Evolutionary conservation across 345 rosid genomes (phyloP), one percentile per base, ranked within the genome.

Genomic region (Eucalyptus erythrocorys): DNA sequence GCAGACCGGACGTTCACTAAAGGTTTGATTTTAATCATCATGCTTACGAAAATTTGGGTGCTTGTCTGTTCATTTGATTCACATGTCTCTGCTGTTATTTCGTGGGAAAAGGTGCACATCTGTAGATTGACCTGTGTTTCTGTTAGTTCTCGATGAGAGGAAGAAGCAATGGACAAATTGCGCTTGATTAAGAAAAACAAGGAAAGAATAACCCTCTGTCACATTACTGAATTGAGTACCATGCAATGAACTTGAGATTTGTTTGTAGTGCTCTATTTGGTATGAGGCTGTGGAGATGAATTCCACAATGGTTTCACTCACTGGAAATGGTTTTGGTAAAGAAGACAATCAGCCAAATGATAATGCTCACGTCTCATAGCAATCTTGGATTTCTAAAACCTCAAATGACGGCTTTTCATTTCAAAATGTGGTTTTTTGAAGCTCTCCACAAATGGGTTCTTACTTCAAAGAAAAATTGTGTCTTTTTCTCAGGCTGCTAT

Each of bases 401-500:
- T 0, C 26, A 6, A 21, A 40, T 0, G 84, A 21, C 15, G 21
- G 84, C 24, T 21, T 76, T 76, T 16, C 47, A 21, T 76, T 3
- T 19, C 45, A 37, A 43, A 76, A 76, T 76, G 47, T 40, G 27
- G 15, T 76, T 40, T 30, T 76, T 21, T 40, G 27, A 40, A 37
- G 27, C 3, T 76, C 84, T 76, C 82, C 82, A 71, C 84, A 3
- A 37, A 76, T 21, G 82, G 47, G 15, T 76, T 76, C 82, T 76
- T 76, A 76, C 82, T 76, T 34, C 2, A 37, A 71, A 76, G 14
- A 37, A 19, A 19, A 34, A 76, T 22, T 11, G 8, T 5, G 8
- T 40, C 84, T 76, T 76, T 76, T 66, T 88, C 68, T n/a, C 92
- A 98, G 99, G 99, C 95, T 87, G 99, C 99, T n/a, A 93, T 98